Conservation (phyloP, 2,329 filamentous ascomycete genomes). For the Fusarium beomiforme region DNA sequence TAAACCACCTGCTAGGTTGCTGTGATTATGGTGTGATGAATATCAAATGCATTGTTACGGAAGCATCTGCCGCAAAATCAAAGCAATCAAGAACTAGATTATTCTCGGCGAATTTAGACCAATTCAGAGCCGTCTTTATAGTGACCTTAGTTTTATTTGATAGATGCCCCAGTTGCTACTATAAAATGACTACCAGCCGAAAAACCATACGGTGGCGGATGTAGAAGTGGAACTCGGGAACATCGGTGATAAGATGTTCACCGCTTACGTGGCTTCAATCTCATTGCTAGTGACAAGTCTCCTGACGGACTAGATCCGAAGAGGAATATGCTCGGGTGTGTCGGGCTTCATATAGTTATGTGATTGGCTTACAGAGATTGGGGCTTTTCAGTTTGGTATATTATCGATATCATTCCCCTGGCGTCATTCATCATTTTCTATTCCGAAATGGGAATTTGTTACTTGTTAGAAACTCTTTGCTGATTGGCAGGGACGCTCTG, state of each 20-base stretch:
- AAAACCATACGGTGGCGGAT: too few relatives aligned
- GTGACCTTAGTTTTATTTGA: too few relatives aligned
- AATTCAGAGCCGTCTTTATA: too few relatives aligned
- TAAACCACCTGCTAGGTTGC: too few relatives aligned
- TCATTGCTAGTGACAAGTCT: background rate
- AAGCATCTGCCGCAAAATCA: too few relatives aligned
- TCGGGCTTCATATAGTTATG: background rate
- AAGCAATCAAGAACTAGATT: too few relatives aligned
- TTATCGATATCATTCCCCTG: background rate
- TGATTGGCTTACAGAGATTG: background rate
- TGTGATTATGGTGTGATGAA: too few relatives aligned
- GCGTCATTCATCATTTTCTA: background rate
- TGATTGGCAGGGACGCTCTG: background rate
- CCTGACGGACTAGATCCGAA: background rate
- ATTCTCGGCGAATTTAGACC: too few relatives aligned
- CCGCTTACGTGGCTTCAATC: background rate
- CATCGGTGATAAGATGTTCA: background rate
- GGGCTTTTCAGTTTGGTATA: background rate
- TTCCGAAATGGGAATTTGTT: background rate
- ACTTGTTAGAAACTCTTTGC: accelerated
- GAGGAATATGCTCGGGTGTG: background rate
- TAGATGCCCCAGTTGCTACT: too few relatives aligned
- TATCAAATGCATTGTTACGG: too few relatives aligned
- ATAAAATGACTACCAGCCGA: too few relatives aligned
- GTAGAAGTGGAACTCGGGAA: too few relatives aligned